Base-by-base conservation (phyloP, 202 grass and related monocot genomes). In the Setaria viridis region DNA sequence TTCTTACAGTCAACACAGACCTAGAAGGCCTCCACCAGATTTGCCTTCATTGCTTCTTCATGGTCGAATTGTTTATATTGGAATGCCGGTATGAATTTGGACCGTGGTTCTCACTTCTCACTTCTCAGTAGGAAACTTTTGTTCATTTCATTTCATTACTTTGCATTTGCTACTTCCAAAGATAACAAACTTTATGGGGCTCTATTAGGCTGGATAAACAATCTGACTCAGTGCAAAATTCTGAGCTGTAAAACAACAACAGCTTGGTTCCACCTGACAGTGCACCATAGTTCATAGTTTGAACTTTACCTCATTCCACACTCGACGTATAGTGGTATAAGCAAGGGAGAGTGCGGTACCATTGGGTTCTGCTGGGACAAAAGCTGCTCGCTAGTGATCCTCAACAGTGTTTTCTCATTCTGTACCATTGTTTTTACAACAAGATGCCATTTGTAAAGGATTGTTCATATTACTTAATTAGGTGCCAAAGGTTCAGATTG, bases 21-120 rank as follows among this genome's bases (percentile, higher is more conserved):
- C 93, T 68, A 89, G 88, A 76, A 91, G 85, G 56, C 88, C 88
- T 71, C 96, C 91, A 25, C 91, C 93, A 60, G 93, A 96, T 94
- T 63, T 91, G 66, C 93, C 93, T 70, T 99, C 96, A 41, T 65
- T 91, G 85, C 96, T 99, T 86, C 90, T 99, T 65, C 80, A 88
- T 87, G 90, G 88, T 0, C 88, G 93, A 37, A 86, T 95, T 63
- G 84, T 99, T 51, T 96, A 89, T 74, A 86, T 99, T 87, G 87
- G 88, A 80, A 93, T 99, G 91, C 93, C 96, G 47, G 96, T 99
- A 90, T 86, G 93, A 86, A 78, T 90, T 80, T 78, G 12, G 53
- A 30, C 55, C 41, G 65, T 57, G 3, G 7, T 81, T 87, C 47
- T 90, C 54, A 43, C 15, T 72, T 6, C 25, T 12, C 62, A 51